These are phyloP conservation scores for Gamsiella multidivaricata DNA, from an alignment of 192 early-diverging fungal genomes.

Conservation along the genomic window DNA sequence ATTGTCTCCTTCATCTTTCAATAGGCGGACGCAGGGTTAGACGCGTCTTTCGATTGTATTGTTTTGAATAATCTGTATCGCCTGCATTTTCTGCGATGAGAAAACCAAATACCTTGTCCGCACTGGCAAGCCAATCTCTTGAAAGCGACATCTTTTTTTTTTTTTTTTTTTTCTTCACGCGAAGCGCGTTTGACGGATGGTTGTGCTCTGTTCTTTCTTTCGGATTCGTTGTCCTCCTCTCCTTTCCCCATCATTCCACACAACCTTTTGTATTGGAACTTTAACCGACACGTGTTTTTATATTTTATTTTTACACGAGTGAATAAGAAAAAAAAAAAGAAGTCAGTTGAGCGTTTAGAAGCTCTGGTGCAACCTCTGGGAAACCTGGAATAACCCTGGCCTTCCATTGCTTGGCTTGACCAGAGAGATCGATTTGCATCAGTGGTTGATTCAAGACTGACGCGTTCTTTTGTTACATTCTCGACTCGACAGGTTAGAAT, in stretches of 20 bases:
- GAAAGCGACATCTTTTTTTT: too few species aligned
- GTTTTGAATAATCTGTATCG: too few species aligned
- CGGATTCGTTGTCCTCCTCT: background rate
- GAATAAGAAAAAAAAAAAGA: background rate
- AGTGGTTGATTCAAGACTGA: constrained; percentile 5
- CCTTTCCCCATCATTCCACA: background rate
- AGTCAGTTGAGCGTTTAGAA: background rate
- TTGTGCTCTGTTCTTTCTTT: background rate
- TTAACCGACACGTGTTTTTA: constrained; percentile 22
- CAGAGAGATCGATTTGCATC: too few species aligned
- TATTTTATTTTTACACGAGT: constrained; percentile 17
- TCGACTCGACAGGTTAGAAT: background rate
- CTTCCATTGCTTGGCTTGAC: too few species aligned
- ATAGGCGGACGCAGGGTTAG: too few species aligned
- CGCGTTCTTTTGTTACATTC: background rate
- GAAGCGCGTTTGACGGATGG: background rate
- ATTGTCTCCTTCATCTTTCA: too few species aligned
- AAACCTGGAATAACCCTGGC: too few species aligned
- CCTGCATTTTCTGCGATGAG: too few species aligned
- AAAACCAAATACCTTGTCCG: too few species aligned
- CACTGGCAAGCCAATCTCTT: too few species aligned
- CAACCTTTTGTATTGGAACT: background rate
- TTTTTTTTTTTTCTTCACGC: background rate
- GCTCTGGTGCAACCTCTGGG: too few species aligned
- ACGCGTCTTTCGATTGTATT: too few species aligned